Evolutionary conservation across 768 basidiomycete species (phyloP).

Genomic region (Coprinopsis strossmayeri): DNA sequence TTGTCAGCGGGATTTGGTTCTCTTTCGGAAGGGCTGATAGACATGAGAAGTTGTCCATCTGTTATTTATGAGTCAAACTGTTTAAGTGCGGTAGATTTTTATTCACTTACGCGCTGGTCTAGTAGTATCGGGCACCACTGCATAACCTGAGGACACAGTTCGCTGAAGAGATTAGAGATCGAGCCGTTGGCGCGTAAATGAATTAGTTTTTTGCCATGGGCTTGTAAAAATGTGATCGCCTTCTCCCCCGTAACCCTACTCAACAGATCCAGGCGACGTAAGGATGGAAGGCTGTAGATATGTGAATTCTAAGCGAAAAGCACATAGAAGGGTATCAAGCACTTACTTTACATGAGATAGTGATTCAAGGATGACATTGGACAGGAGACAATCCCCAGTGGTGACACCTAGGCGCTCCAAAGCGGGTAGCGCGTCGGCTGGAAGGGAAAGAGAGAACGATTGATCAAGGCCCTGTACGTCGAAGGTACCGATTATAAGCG

Average conservation of each 20-base stretch:
- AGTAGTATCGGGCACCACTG: too few relatives aligned
- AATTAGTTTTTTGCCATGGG: neutral
- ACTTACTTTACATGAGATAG: neutral
- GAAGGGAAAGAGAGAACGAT: neutral
- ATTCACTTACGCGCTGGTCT: too few relatives aligned
- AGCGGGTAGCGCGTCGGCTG: neutral
- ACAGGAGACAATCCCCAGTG: neutral
- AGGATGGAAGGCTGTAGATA: neutral
- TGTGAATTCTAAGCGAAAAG: neutral
- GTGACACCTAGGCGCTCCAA: neutral
- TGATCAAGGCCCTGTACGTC: too few relatives aligned
- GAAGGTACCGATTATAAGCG: too few relatives aligned
- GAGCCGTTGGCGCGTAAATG: neutral
- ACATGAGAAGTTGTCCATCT: neutral
- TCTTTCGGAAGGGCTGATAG: neutral
- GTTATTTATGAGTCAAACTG: neutral
- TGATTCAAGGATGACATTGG: neutral
- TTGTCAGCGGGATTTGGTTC: neutral
- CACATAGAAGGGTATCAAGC: neutral
- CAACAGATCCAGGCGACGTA: neutral
- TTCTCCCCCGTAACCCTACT: neutral
- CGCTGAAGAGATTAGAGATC: too few relatives aligned
- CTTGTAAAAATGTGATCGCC: neutral
- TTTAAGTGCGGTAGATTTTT: too few relatives aligned
- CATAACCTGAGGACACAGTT: too few relatives aligned